Evolutionary conservation across 441 rosid species (phyloP).

Genomic region (Corymbia citriodora): DNA sequence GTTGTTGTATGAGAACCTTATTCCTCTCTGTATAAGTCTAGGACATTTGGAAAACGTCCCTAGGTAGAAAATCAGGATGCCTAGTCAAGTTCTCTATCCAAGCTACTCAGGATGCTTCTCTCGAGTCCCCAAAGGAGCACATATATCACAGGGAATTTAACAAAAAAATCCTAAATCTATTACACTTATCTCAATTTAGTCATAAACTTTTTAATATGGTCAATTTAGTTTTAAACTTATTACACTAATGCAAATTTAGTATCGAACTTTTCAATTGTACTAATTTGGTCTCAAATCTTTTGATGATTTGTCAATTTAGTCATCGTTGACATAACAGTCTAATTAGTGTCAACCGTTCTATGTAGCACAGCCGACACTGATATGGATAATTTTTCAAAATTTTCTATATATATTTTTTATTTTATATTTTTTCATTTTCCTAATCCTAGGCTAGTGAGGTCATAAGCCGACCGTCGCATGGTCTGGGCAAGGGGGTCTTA

Average conservation of each 20-base stretch:
- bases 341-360: accelerated
- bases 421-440: no score
- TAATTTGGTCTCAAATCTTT: accelerated
- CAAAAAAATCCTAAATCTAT: not conserved
- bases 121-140: not conserved
- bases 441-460: no score
- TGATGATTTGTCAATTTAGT: not conserved
- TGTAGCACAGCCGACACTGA: accelerated
- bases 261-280: accelerated
- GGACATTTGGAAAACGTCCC: not conserved
- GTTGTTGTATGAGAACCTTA: not conserved
- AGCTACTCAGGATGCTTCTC: not conserved
- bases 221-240: not conserved
- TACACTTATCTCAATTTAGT: not conserved
- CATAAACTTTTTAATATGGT: accelerated
- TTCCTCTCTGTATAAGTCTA: not conserved
- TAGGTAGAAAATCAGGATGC: not conserved
- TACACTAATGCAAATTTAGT: accelerated
- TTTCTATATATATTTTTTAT: no score
- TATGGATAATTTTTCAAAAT: accelerated
- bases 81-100: not conserved
- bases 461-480: no score
- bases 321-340: accelerated
- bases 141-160: not conserved
- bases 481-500: no score